Percentiles rank a stretch among this genome's conserved stretches.
Evolutionary conservation across 2,329 filamentous ascomycete genomes (phyloP).

Genomic region (Xylariaceae sp.): DNA sequence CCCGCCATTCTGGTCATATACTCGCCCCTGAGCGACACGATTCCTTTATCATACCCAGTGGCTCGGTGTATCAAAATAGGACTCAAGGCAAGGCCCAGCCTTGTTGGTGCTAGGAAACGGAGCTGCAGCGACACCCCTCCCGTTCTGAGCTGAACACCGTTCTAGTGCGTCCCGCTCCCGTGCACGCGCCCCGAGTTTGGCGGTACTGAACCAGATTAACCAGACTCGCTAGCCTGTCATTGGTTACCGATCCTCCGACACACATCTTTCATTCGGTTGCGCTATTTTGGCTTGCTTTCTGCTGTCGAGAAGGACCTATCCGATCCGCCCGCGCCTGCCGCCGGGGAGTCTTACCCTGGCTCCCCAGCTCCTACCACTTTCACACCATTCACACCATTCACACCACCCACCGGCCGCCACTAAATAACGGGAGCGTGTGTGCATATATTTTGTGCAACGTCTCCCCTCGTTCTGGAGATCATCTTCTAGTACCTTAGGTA

Average conservation of each 20-base stretch:
- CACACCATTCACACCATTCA: no score
- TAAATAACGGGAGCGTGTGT: constrained; percentile 10
- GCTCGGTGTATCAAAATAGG: constrained; percentile 3
- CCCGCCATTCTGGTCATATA: constrained; percentile 16
- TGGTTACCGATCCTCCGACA: constrained; percentile 18
- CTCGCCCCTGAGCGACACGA: constrained; percentile 10
- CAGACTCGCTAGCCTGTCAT: constrained; percentile 6
- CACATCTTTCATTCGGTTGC: constrained; percentile 20
- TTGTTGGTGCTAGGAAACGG: constrained; percentile 7
- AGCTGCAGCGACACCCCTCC: background rate
- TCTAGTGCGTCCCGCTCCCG: constrained; percentile 20
- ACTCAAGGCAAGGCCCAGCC: constrained; percentile 7
- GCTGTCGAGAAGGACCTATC: constrained; percentile 14
- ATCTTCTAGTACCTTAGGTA: no score
- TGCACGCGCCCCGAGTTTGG: constrained; percentile 18
- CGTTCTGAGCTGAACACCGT: background rate
- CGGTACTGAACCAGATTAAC: constrained; percentile 15
- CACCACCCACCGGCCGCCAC: constrained; percentile 14
- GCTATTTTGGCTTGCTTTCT: constrained; percentile 9
- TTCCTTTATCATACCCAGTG: constrained; percentile 2
- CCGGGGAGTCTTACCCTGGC: constrained; percentile 8
- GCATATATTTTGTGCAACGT: constrained; percentile 4
- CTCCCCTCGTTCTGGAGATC: background rate
- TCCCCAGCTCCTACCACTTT: no score
- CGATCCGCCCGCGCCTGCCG: constrained; percentile 26